Conservation (phyloP, 768 basidiomycete genomes). For the Kwoniella dendrophila region DNA sequence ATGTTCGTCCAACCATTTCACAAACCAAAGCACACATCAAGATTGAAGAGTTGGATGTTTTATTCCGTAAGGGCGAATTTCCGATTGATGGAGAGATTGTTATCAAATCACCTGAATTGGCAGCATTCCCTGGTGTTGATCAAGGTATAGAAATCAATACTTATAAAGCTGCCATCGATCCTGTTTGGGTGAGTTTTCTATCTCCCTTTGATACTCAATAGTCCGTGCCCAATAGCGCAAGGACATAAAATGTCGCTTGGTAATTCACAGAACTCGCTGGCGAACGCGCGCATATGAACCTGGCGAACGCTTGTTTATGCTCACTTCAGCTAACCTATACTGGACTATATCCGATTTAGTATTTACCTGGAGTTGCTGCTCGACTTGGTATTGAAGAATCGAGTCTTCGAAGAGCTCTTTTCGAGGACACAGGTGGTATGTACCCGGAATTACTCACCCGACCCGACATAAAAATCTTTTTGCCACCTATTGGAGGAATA, state of each 20-base stretch:
- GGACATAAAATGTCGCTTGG: too few relatives aligned
- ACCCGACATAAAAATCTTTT: slow-evolving; percentile 91
- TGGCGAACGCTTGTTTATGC: too few relatives aligned
- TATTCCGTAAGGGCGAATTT: slow-evolving; percentile 71
- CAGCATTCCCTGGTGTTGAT: slow-evolving; percentile 53
- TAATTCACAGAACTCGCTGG: too few relatives aligned
- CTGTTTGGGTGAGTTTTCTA: slow-evolving; percentile 67
- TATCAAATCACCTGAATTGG: slow-evolving; percentile 61
- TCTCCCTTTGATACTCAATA: too few relatives aligned
- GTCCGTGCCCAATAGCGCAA: too few relatives aligned
- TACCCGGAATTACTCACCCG: slow-evolving; percentile 89
- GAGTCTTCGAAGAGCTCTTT: slow-evolving; percentile 82
- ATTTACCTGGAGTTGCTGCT: slow-evolving; percentile 86
- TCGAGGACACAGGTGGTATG: slow-evolving; percentile 75
- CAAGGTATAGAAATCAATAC: slow-evolving; percentile 84
- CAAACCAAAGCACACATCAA: slow-evolving; percentile 91
- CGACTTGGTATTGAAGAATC: slow-evolving; percentile 89
- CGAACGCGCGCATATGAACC: too few relatives aligned
- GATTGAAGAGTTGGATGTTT: slow-evolving; percentile 86
- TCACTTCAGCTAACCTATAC: too few relatives aligned
- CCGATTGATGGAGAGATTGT: slow-evolving; percentile 81
- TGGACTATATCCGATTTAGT: slow-evolving; percentile 53
- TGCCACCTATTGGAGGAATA: slow-evolving; percentile 84
- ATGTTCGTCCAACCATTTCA: slow-evolving; percentile 88
- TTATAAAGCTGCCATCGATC: slow-evolving; percentile 94